Evolutionary conservation across 441 rosid species (phyloP), one percentile per base, ranked within the genome.

Genomic region (Dalechampia spathulata): DNA sequence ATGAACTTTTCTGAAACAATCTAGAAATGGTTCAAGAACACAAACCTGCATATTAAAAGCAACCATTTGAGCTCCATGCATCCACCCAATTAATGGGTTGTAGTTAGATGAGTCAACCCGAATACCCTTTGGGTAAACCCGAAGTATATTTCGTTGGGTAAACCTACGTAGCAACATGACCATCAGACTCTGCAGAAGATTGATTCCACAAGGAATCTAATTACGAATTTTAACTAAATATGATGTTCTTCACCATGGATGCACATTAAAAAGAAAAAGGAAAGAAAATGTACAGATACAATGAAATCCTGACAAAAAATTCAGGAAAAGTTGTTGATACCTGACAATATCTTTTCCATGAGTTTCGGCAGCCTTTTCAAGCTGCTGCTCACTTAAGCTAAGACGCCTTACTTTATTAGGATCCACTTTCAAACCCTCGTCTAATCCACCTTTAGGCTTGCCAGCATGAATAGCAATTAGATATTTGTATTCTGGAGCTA

Each of bases 51-150:
- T 92, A 63, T 92, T 92, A 55, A 88, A 88, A 50, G 98, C 98
- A 56, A 92, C 98, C 98, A 92, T 92, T 74, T 92, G 98, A 75
- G 96, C 96, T 42, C 96, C 98, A 66, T 83, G 98, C 74, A 81
- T 84, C 96, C 98, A 92, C 1, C 83, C 99, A 42, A 83, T 72
- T 0, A 89, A 62, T 1, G 99, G 99, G 57, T 85, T 86, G 75
- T 86, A 92, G 61, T 92, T 92, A 39, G 99, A 89, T 39, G 99
- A 92, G 72, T 83, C 67, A 39, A 92, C 62, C 4, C 99, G 86
- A 21, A 60, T 76, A 44, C 97, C 94, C 74, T 85, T 92, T 0
- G 97, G 99, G 48, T 83, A 92, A 19, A 92, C 75, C 70, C 99
- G 79, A 30, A 92, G 80, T 58, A 92, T 54, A 60, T 92, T 89